Evolutionary conservation across 1,284 basidiomycete genomes (phyloP), one percentile per base, ranked within the genome.

Genomic region (Tilletiopsis washingtonensis): DNA sequence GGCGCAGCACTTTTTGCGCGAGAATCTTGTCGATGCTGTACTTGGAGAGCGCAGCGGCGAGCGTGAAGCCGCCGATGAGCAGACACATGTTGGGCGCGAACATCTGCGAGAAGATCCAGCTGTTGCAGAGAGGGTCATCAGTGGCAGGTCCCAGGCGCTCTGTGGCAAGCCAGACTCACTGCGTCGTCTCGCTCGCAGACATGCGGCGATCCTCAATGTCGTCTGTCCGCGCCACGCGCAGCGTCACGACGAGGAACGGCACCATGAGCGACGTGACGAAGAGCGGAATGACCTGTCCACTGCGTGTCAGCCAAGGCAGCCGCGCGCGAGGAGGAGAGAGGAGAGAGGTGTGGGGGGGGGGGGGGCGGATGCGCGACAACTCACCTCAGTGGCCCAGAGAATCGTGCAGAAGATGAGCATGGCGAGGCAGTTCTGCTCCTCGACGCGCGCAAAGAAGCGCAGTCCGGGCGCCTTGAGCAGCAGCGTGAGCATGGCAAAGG

Each of bases 361-460:
- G n/a, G n/a, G n/a, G n/a, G n/a, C n/a, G n/a, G n/a, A n/a, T n/a
- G n/a, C n/a, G n/a, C n/a, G n/a, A n/a, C n/a, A n/a, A n/a, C n/a
- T n/a, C n/a, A n/a, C n/a, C 81, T 98, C 93, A 7, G 90, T 87
- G 9, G 91, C 91, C 94, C 93, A 98, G 45, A 97, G 76, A 37
- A 97, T 81, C 6, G 91, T 96, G 61, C 89, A 90, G 64, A 97
- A 89, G 1, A 86, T 78, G 46, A 99, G 76, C 59, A 98, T 81
- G 0, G 91, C 91, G 59, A 96, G 81, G 69, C 93, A 98, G 55
- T 86, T 85, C 70, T 88, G 91, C 49, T 91, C 89, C 74, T 88
- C 86, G 20, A 78, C 76, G 7, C 81, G 78, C 21, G 84, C 79
- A 54, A 73, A 73, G 49, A 73, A 61, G 20, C 64, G 65, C 39